Conservation (phyloP, 169 alveolate genomes). For the Babesia sp. region DNA sequence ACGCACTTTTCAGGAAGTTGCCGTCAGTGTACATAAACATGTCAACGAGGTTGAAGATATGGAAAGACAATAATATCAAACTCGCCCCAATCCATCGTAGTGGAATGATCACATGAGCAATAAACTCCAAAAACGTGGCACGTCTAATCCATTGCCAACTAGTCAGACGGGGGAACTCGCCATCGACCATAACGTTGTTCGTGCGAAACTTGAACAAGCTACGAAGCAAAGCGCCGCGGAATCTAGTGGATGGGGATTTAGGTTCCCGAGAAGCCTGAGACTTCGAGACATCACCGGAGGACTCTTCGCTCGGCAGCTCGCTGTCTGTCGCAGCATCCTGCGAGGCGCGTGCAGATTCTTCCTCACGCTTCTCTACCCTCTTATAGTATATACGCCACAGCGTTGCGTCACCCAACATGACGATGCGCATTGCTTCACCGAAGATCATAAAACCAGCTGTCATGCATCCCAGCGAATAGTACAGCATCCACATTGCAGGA, state of each 20-base stretch:
- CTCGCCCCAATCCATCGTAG: constrained; percentile 1
- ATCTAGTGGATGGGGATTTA: background rate
- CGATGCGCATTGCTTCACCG: constrained; percentile 2
- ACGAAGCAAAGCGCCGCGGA: background rate
- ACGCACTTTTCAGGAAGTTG: background rate
- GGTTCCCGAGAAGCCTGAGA: background rate
- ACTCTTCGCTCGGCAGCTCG: background rate
- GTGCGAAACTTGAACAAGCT: background rate
- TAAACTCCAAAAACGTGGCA: background rate
- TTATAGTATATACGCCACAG: background rate
- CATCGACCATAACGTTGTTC: constrained; percentile 7
- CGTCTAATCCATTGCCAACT: background rate
- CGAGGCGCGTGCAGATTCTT: background rate
- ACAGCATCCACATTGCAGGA: background rate
- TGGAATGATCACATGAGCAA: background rate
- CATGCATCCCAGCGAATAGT: background rate
- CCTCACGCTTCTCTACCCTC: background rate
- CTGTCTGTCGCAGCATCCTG: background rate
- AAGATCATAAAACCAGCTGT: background rate
- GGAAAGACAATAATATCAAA: background rate
- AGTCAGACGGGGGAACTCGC: background rate
- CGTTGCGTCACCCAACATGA: background rate
- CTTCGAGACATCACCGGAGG: background rate
- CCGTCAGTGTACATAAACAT: background rate
- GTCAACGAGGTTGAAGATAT: background rate